Base-by-base conservation (phyloP, 1,139 yeast species). In the Arxiozyma slooffiae region DNA sequence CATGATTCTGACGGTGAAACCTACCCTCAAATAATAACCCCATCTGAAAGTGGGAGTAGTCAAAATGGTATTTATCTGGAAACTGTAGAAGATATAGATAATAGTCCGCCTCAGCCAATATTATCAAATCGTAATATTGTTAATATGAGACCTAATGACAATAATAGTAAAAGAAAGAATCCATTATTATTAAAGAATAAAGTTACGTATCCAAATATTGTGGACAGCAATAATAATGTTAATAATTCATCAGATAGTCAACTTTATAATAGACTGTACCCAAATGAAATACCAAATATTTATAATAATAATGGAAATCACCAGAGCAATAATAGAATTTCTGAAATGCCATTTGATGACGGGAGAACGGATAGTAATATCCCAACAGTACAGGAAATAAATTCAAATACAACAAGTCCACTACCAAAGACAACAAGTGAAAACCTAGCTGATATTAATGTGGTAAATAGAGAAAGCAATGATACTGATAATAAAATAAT, bases 261-360 rank as follows among this genome's bases (percentile, higher is more conserved):
- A 18, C 44, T 54, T 4, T 54, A 47, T 40, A 38, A 38, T 21
- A 48, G 44, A n/a, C 30, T 9, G 20, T 48, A 24, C 40, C 49
- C 36, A 20, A 42, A 37, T 4, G 22, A 38, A 30, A 30, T 42
- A 17, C 44, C 52, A 2, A 24, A 8, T 17, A 39, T 16, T 34
- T 38, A 24, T 34, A 9, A 20, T n/a, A 37, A 42, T 38, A 47
- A 48, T 42, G 47, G 46, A 21, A 47, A 42, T 21, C 56, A 52
- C 26, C 57, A 56, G n/a, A 45, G 39, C 14, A 24, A 16, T 37
- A 20, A 36, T 11, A 41, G 38, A 22, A 59, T 61, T 16, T 61
- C 64, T 4, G 66, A 62, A 46, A 51, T 62, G 16, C 64, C 64
- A 21, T 55, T 53, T 38, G 61, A 60, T 36, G 62, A 56, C 18